phyloP scores from a whole-genome alignment of 345 rosid genomes.

The Anacardium occidentale region DNA sequence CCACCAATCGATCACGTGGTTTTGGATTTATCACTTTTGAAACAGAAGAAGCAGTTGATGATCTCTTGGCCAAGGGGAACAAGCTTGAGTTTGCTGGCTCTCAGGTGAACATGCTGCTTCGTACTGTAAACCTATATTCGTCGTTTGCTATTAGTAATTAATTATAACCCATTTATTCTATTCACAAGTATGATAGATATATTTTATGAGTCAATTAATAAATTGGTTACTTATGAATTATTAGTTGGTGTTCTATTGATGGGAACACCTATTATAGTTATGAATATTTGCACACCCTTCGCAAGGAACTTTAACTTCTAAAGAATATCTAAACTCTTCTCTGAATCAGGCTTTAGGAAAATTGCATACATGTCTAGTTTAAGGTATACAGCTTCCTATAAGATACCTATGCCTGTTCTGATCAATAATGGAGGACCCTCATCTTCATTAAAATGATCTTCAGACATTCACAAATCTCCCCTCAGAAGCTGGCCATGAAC shows the following conservation, averaged over 20 bases:
- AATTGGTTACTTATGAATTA: neutral
- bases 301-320: neutral
- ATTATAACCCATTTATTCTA: too few relatives aligned
- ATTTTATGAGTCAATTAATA: neutral
- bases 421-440: too few relatives aligned
- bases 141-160: neutral
- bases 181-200: neutral
- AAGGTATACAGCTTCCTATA: neutral
- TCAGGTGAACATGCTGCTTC: slow-evolving; percentile 40
- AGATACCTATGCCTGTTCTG: neutral
- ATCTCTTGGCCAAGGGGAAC: slow-evolving; percentile 63
- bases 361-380: neutral
- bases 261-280: neutral
- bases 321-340: neutral
- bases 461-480: too few relatives aligned
- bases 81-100: slow-evolving; percentile 62
- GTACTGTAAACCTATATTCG: neutral
- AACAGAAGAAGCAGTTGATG: slow-evolving; percentile 67
- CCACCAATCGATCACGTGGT: slow-evolving; percentile 78
- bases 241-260: neutral
- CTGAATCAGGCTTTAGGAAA: neutral
- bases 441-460: too few relatives aligned
- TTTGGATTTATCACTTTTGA: slow-evolving; percentile 76
- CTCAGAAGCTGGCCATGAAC: too few relatives aligned
- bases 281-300: neutral